A percentile compares a stretch with the other conserved stretches of the same genome.
Conservation (phyloP, 228 moss, liverwort and hornwort species). For the Sphagnum magellanicum region DNA sequence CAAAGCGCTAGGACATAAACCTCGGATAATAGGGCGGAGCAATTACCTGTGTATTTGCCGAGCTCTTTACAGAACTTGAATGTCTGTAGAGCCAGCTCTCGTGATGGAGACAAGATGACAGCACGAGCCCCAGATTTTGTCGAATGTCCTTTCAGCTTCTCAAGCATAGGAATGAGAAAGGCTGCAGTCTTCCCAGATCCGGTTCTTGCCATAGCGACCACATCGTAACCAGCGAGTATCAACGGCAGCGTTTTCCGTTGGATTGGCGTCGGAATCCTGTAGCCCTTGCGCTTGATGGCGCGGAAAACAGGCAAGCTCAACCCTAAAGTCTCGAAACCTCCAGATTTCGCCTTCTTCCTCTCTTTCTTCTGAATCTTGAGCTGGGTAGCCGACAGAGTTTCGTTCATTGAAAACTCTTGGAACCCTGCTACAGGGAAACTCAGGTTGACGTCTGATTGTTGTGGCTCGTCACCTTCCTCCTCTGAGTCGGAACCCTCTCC, state of each 20-base stretch:
- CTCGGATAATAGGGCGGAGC: too few species aligned
- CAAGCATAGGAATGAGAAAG: constrained; percentile 82
- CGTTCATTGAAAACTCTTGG: constrained; percentile 40
- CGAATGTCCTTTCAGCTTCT: constrained; percentile 73
- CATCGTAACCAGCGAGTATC: constrained; percentile 80
- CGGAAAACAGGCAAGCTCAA: constrained; percentile 77
- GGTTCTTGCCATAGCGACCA: constrained; percentile 91
- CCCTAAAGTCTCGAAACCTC: constrained; percentile 88
- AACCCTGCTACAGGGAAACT: constrained; percentile 33
- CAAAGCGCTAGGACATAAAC: too few species aligned
- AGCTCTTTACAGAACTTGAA: constrained; percentile 96
- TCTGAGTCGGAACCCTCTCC: neutral
- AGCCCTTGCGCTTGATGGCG: constrained; percentile 93
- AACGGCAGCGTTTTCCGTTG: constrained; percentile 85
- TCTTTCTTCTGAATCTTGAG: constrained; percentile 54
- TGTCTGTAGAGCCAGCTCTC: constrained; percentile 85
- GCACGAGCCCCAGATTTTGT: constrained; percentile 69
- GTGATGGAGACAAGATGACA: constrained; percentile 73
- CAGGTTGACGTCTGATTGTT: neutral
- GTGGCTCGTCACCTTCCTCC: constrained; percentile 1
- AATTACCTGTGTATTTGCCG: constrained; percentile 56
- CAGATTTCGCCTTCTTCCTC: constrained; percentile 81
- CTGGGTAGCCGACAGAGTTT: constrained; percentile 41
- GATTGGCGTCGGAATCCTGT: constrained; percentile 94
- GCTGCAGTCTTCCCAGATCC: constrained; percentile 92